These are phyloP conservation scores for Thelephora terrestris DNA, from an alignment of 1,284 basidiomycete genomes.

Conservation along the genomic window DNA sequence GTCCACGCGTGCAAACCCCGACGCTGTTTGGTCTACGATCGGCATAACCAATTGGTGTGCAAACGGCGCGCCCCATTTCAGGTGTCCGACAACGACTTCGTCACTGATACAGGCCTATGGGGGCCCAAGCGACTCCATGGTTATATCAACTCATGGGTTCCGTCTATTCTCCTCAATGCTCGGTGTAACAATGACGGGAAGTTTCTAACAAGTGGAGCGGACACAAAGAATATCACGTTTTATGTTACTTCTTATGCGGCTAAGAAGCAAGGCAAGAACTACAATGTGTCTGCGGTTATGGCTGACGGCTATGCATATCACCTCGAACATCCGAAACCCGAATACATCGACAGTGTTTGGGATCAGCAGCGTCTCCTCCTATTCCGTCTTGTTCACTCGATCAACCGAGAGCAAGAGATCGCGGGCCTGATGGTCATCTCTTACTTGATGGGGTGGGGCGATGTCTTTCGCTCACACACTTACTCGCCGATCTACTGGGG, in stretches of 20 bases:
- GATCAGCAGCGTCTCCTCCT: constrained; percentile 17
- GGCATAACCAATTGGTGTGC: constrained; percentile 17
- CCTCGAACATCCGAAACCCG: constrained; percentile 2
- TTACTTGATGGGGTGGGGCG: constrained; percentile 28
- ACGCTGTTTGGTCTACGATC: constrained; percentile 14
- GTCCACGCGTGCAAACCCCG: constrained; percentile 21
- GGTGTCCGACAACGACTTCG: constrained; percentile 11
- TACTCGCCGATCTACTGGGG: constrained; percentile 25
- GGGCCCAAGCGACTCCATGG: constrained; percentile 13
- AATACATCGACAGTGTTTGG: constrained; percentile 8
- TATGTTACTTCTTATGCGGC: constrained; percentile 23
- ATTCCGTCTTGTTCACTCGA: constrained; percentile 16
- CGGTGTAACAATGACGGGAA: constrained; percentile 28
- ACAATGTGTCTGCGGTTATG: constrained; percentile 24
- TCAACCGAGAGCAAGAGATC: constrained; percentile 28
- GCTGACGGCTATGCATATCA: constrained; percentile 21
- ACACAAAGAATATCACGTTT: constrained; percentile 17
- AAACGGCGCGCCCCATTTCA: constrained; percentile 27
- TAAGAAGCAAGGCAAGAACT: constrained; percentile 14
- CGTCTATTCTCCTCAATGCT: constrained; percentile 13
- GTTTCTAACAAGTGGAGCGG: constrained; percentile 21
- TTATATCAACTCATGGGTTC: constrained; percentile 23
- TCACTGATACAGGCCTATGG: constrained; percentile 16
- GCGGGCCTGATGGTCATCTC: constrained; percentile 23
- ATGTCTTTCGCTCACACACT: constrained; percentile 22